Conservation (phyloP, 306 rosid species). For the Quercus ilex region DNA sequence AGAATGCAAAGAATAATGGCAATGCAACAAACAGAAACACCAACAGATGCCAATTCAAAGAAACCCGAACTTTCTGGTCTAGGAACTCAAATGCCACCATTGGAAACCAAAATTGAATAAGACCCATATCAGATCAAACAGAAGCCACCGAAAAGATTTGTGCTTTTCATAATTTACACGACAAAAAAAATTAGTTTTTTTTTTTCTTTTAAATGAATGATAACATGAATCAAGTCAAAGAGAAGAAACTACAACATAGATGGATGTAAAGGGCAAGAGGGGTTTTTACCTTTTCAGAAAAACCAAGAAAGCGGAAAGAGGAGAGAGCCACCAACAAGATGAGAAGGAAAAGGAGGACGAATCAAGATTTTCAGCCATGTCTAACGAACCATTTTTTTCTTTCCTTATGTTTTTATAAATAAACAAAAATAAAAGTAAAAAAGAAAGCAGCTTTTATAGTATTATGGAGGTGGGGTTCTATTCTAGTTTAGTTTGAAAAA, state of each 20-base stretch:
- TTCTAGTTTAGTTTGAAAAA: not conserved
- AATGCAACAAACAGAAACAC: not conserved
- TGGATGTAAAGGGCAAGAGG: not conserved
- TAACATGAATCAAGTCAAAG: not conserved
- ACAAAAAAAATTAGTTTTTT: not conserved
- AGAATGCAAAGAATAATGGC: not conserved
- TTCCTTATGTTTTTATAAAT: not conserved
- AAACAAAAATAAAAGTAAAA: not conserved
- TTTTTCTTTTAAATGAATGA: not conserved
- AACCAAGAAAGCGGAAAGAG: conserved; percentile 19
- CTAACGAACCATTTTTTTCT: conserved; percentile 5
- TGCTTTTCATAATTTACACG: conserved; percentile 9
- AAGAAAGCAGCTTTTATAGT: not conserved
- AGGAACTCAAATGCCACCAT: not conserved
- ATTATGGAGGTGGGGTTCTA: not conserved
- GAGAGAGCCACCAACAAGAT: not conserved
- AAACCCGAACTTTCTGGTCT: not conserved
- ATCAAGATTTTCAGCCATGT: conserved; percentile 24
- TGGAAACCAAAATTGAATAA: conserved; percentile 4
- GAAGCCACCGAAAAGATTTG: not conserved
- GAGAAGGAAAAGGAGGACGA: conserved; percentile 17
- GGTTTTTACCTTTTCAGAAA: conserved; percentile 36
- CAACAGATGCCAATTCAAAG: conserved; percentile 13
- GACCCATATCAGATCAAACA: conserved; percentile 15
- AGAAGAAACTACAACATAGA: not conserved